A percentile compares a stretch with the other conserved stretches of the same genome.
Evolutionary conservation across 2,329 filamentous ascomycete genomes (phyloP).

Genomic region (Fusarium albidum): DNA sequence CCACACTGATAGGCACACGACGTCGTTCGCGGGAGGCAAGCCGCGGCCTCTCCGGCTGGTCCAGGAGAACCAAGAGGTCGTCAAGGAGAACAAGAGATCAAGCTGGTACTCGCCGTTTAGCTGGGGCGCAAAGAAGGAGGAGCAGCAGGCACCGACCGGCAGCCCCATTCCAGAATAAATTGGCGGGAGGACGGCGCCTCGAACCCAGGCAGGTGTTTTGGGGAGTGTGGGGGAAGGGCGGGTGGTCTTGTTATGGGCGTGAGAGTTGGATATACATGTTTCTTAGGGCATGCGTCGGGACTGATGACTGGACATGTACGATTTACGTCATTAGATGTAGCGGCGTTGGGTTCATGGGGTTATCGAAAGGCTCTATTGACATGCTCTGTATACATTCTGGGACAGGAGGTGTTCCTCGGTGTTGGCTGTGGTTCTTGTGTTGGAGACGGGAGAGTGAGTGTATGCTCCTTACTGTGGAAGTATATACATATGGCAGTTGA

Average conservation of each 20-base stretch:
- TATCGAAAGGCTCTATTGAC: constrained; percentile 39
- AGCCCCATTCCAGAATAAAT: constrained; percentile 49
- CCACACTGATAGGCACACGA: constrained; percentile 63
- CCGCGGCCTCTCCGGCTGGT: constrained; percentile 87
- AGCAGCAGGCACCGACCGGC: constrained; percentile 42
- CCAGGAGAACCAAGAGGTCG: constrained; percentile 72
- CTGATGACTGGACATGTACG: constrained; percentile 41
- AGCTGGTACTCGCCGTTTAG: constrained; percentile 72
- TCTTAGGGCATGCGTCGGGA: constrained; percentile 35
- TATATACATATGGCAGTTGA: constrained; percentile 33
- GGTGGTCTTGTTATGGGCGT: constrained; percentile 30
- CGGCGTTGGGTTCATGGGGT: constrained; percentile 44
- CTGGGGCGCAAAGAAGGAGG: constrained; percentile 60
- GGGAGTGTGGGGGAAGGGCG: constrained; percentile 6
- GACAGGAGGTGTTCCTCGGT: constrained; percentile 24
- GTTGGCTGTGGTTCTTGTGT: constrained; percentile 27
- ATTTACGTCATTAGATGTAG: constrained; percentile 43
- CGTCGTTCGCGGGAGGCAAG: constrained; percentile 69
- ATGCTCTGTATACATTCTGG: constrained; percentile 34
- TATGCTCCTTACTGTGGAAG: constrained; percentile 24
- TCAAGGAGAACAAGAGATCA: constrained; percentile 64
- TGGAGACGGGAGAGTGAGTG: constrained; percentile 8
- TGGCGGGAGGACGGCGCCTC: constrained; percentile 5
- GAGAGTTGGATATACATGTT: constrained; percentile 40
- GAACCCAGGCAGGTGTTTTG: constrained; percentile 7